Evolutionary conservation across 352 stramenopile genomes (phyloP), one percentile per base, ranked within the genome.

Genomic region (Globisporangium paddicum): DNA sequence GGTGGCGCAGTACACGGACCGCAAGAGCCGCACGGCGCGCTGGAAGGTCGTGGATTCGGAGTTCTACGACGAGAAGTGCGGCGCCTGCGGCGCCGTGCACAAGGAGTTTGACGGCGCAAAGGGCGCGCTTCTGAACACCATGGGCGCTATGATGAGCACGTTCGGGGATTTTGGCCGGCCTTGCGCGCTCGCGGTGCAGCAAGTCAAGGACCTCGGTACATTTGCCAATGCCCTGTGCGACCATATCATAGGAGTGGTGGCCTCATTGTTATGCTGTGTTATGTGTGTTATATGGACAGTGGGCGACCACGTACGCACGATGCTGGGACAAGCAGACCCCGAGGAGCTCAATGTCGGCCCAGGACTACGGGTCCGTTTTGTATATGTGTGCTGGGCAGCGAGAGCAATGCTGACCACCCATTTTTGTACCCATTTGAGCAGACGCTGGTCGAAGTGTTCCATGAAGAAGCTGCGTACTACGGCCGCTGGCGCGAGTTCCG

Each of bases 401-500:
- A 32, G 1, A 34, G 18, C n/a, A 11, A 25, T 34, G 16, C 10
- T 66, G 28, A 32, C 52, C 5, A 1, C n/a, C 30, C 7, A 7
- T 37, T 10, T 45, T 3, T 46, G n/a, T 47, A 19, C 61, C 19
- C 18, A 26, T 64, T 21, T 68, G n/a, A 41, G 59, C 19, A 91
- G 85, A 78, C 72, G 23, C 63, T 95, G 0, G 83, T 91, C 0
- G 79, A 90, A 26, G 74, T 90, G 30, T 95, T 93, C 26, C 62
- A 75, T 5, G 76, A 90, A 49, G 85, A 95, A 70, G 81, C 82
- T 11, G 70, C 77, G 45, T 93, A 93, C 68, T 95, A 95, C 46
- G 79, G 81, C n/a, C 79, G 85, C 25, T 95, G 82, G 85, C 68
- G 84, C 40, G 85, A 95, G 56, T 95, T 95, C 50, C 79, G 79